Conservation (phyloP, 345 rosid species). For the Eucalyptus viminalis region DNA sequence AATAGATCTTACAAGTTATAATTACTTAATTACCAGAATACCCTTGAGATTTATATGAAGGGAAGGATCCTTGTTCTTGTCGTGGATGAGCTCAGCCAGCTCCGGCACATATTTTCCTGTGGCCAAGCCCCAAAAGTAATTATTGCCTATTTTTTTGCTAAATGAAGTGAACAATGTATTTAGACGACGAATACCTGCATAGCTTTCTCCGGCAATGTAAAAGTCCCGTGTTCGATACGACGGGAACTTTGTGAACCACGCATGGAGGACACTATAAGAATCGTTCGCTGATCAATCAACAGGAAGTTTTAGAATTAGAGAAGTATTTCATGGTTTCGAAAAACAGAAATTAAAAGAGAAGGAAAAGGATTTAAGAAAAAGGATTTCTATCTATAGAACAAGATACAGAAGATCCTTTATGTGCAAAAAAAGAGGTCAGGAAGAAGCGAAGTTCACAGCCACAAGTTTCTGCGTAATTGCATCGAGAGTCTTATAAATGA, state of each 20-base stretch:
- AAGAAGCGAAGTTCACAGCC: background rate
- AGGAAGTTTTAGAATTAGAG: background rate
- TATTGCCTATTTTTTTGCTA: background rate
- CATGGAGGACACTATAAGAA: constrained; percentile 55
- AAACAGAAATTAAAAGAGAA: background rate
- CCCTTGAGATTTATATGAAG: constrained; percentile 58
- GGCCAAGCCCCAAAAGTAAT: background rate
- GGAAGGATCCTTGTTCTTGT: constrained; percentile 45
- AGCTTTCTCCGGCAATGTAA: constrained; percentile 94
- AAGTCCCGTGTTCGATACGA: constrained; percentile 32
- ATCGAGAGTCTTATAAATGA: background rate
- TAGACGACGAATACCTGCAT: constrained; percentile 41
- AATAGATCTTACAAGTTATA: background rate
- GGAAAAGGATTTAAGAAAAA: background rate
- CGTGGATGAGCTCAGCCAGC: constrained; percentile 61
- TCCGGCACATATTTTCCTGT: constrained; percentile 86
- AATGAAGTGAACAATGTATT: background rate
- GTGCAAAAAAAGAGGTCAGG: background rate
- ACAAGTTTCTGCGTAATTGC: background rate
- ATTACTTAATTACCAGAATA: constrained; percentile 39
- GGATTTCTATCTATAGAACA: background rate
- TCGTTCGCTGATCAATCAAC: constrained; percentile 44
- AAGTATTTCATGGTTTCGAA: background rate
- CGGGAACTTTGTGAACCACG: constrained; percentile 79
- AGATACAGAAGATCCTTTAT: background rate